These are phyloP conservation scores for Aspergillus arachidicola DNA, from an alignment of 2,329 filamentous ascomycete genomes.

Conservation along the genomic window DNA sequence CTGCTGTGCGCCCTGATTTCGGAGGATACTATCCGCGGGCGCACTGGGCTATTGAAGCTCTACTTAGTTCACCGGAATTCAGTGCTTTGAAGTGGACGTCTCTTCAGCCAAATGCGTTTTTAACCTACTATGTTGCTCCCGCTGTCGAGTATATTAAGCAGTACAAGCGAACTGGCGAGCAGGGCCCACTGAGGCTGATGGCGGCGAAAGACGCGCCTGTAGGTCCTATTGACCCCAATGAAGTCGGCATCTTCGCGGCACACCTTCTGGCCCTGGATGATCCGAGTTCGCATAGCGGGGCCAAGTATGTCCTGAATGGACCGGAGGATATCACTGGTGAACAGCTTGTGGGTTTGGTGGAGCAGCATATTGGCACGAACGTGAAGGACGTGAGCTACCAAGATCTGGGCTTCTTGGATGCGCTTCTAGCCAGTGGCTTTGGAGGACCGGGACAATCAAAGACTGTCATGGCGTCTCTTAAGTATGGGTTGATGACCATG, in stretches of 20 bases:
- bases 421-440: too few species aligned
- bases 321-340: constrained; percentile 43
- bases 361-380: constrained; percentile 33
- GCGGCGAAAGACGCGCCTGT: constrained; percentile 32
- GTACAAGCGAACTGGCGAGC: constrained; percentile 37
- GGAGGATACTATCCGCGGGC: constrained; percentile 39
- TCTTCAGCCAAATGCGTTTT: constrained; percentile 44
- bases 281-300: constrained; percentile 29
- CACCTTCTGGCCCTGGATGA: constrained; percentile 36
- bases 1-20: constrained; percentile 40
- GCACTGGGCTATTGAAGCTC: constrained; percentile 47
- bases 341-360: constrained; percentile 38
- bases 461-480: too few species aligned
- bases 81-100: constrained; percentile 42
- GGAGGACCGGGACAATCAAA: too few species aligned
- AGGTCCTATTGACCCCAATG: constrained; percentile 34
- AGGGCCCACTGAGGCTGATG: constrained; percentile 31
- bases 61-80: constrained; percentile 43
- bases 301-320: constrained; percentile 45
- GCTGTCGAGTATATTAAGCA: constrained; percentile 36
- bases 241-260: constrained; percentile 42
- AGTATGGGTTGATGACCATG: too few species aligned
- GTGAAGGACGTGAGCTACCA: constrained; percentile 35
- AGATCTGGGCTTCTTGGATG: constrained; percentile 18
- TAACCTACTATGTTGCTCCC: constrained; percentile 22